These are phyloP conservation scores for Quercus suber DNA, from an alignment of 306 rosid species.

Conservation along the genomic window DNA sequence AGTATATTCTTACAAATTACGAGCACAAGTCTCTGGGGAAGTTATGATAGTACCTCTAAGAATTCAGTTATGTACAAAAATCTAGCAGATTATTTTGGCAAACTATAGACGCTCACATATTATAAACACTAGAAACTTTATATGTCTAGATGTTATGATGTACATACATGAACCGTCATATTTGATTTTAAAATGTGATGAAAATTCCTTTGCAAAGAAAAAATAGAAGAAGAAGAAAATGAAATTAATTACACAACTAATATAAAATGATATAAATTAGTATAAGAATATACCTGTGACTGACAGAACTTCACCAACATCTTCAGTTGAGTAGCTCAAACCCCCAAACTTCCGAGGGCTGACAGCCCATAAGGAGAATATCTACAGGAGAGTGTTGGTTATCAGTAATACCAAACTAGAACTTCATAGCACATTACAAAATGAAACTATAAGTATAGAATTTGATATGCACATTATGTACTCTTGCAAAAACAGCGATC, in stretches of 20 bases:
- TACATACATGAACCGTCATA: too few relatives aligned
- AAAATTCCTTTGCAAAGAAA: background rate
- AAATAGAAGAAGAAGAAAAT: background rate
- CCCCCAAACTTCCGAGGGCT: slow-evolving; percentile 47
- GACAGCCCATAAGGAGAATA: slow-evolving; percentile 58
- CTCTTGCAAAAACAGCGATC: background rate
- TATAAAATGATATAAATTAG: background rate
- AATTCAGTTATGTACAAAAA: too few relatives aligned
- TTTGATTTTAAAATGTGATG: too few relatives aligned
- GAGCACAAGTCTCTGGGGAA: too few relatives aligned
- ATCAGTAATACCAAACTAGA: background rate
- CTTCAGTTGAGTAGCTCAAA: slow-evolving; percentile 38
- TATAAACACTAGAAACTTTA: too few relatives aligned
- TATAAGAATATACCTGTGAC: slow-evolving; percentile 33
- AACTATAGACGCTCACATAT: too few relatives aligned
- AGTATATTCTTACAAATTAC: too few relatives aligned
- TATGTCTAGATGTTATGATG: too few relatives aligned
- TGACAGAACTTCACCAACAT: slow-evolving; percentile 47
- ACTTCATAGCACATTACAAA: background rate
- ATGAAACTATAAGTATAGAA: too few relatives aligned
- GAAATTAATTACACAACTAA: background rate
- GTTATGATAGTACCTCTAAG: too few relatives aligned
- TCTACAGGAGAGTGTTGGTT: slow-evolving; percentile 15
- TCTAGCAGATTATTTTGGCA: too few relatives aligned
- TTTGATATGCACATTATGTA: background rate